Evolutionary conservation across 371 early-diverging fungal species (phyloP).

Genomic region (Mortierella sp.): DNA sequence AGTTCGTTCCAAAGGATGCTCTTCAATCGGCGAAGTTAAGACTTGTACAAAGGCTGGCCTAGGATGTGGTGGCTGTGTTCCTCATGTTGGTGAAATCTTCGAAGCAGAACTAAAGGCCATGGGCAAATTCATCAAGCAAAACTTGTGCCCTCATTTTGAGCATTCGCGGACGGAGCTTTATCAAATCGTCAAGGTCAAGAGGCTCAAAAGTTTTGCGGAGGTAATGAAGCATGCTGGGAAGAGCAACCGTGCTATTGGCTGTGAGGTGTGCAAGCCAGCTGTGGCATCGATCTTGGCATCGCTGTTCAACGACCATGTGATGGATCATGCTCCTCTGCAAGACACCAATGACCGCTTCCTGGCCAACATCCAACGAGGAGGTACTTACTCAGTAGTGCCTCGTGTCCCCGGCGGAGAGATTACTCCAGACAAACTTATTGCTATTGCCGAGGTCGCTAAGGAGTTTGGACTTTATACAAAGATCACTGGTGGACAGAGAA

Average conservation of each 20-base stretch:
- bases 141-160: constrained; percentile 70
- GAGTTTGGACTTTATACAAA: constrained; percentile 73
- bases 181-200: constrained; percentile 71
- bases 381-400: constrained; percentile 76
- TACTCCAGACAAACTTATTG: constrained; percentile 71
- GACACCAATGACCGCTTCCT: constrained; percentile 81
- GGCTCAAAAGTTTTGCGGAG: constrained; percentile 62
- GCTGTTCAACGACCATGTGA: constrained; percentile 72
- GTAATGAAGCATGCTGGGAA: constrained; percentile 61
- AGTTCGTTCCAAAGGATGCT: constrained; percentile 58
- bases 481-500: constrained; percentile 75
- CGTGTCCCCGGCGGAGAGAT: constrained; percentile 77
- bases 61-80: constrained; percentile 75
- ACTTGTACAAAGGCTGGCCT: constrained; percentile 68
- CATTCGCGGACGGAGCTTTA: constrained; percentile 71
- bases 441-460: constrained; percentile 70
- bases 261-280: constrained; percentile 75
- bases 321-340: constrained; percentile 67
- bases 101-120: constrained; percentile 67
- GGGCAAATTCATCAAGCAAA: constrained; percentile 64
- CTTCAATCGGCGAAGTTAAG: constrained; percentile 67
- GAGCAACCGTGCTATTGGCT: constrained; percentile 55
- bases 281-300: constrained; percentile 76
- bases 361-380: constrained; percentile 79
- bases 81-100: constrained; percentile 68